Evolutionary conservation across 2,329 filamentous ascomycete species (phyloP).

Genomic region (Scopulariopsis brevicaulis): DNA sequence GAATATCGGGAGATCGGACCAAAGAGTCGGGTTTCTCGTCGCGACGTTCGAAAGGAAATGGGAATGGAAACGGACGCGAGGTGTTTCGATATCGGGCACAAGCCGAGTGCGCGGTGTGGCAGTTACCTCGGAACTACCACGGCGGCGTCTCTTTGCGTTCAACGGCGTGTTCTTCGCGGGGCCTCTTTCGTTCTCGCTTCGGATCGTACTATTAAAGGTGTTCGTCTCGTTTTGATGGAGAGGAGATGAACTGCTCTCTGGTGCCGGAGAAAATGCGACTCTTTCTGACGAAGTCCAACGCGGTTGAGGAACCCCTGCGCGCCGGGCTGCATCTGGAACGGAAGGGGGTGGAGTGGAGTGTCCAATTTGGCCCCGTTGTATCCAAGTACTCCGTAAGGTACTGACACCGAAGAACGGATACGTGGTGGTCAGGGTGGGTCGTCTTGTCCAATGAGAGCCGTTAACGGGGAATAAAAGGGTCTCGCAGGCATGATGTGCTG

Average conservation of each 20-base stretch:
- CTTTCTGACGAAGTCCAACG: neutral
- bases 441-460: neutral
- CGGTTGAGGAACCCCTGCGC: constrained; percentile 4
- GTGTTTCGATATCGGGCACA: neutral
- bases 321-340: constrained; percentile 3
- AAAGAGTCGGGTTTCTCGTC: neutral
- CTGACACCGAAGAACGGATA: neutral
- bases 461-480: neutral
- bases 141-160: neutral
- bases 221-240: neutral
- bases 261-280: neutral
- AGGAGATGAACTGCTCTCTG: neutral
- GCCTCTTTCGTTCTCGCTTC: neutral
- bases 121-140: neutral
- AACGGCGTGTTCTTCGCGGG: neutral
- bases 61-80: neutral
- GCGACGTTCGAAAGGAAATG: neutral
- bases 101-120: neutral
- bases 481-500: neutral
- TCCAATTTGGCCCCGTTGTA: neutral
- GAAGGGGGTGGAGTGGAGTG: neutral
- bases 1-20: neutral
- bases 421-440: neutral
- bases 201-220: neutral
- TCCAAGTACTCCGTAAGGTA: neutral